Percentiles rank a stretch among this genome's conserved stretches.
phyloP scores from a whole-genome alignment of 176 grass and related monocot species.

The Carex cristatella region DNA sequence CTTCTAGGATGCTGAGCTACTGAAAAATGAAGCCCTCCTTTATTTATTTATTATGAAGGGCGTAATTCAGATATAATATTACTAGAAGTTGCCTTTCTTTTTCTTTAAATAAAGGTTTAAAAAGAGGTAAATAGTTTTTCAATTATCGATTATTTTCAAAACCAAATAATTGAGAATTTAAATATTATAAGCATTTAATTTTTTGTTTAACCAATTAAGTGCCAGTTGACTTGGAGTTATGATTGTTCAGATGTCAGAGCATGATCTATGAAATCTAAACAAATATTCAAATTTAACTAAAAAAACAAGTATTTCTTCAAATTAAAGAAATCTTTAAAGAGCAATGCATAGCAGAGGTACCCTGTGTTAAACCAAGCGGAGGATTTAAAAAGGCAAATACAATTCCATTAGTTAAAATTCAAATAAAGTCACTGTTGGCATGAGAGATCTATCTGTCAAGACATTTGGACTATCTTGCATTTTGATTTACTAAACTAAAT shows the following conservation, averaged over 20 bases:
- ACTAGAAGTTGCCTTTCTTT: background rate
- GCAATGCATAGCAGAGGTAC: background rate
- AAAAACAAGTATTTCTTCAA: background rate
- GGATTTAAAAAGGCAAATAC: background rate
- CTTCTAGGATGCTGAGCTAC: background rate
- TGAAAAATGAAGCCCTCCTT: background rate
- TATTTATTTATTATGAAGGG: background rate
- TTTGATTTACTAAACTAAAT: too few relatives aligned
- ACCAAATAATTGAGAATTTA: background rate
- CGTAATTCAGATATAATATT: background rate
- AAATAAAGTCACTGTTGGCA: background rate
- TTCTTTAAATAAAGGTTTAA: background rate
- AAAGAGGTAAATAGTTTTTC: background rate
- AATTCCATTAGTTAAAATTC: background rate
- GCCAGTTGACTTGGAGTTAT: background rate
- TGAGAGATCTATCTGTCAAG: background rate
- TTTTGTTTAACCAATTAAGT: background rate
- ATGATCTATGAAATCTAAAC: background rate
- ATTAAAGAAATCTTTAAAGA: background rate
- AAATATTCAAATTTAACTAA: background rate
- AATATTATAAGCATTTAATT: background rate
- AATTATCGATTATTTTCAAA: background rate
- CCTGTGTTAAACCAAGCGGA: background rate
- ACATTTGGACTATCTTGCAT: background rate
- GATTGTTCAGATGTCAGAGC: background rate